Conservation (phyloP, 208 protist genomes). For the Crithidia acanthocephali region DNA sequence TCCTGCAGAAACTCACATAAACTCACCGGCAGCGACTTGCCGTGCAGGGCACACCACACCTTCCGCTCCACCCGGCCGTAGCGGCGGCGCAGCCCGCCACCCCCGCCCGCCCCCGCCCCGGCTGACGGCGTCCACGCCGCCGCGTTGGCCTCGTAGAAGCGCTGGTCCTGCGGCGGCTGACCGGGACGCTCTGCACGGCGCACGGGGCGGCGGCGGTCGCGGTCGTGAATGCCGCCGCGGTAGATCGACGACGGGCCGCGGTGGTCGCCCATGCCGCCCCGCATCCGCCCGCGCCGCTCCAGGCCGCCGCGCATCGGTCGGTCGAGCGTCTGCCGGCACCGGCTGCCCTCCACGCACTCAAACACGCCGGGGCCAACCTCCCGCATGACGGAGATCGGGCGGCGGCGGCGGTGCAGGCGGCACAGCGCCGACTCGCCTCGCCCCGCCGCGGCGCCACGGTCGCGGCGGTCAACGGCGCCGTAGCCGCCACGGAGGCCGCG, state of each 20-base stretch:
- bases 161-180: slow-evolving; percentile 20
- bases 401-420: slow-evolving; percentile 67
- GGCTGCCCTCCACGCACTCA: slow-evolving; percentile 64
- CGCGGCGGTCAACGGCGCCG: slow-evolving; percentile 31
- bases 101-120: slow-evolving; percentile 4
- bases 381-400: slow-evolving; percentile 70
- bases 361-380: slow-evolving; percentile 72
- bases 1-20: slow-evolving; percentile 71
- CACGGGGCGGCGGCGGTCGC: slow-evolving; percentile 9
- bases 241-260: slow-evolving; percentile 21
- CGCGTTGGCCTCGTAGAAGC: slow-evolving; percentile 32
- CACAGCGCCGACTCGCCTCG: slow-evolving; percentile 58
- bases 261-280: slow-evolving; percentile 2
- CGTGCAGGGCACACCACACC: slow-evolving; percentile 84
- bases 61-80: slow-evolving; percentile 46
- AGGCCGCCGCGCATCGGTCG: slow-evolving; percentile 19
- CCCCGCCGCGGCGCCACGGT: slow-evolving; percentile 45
- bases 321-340: slow-evolving; percentile 28
- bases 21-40: slow-evolving; percentile 62
- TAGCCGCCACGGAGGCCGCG: not conserved
- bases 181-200: slow-evolving; percentile 23
- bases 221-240: slow-evolving; percentile 1
- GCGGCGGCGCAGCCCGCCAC: slow-evolving; percentile 17
- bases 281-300: slow-evolving; percentile 13
- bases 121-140: slow-evolving; percentile 32